These are phyloP conservation scores for Acorus calamus DNA, from an alignment of 106 monocot genomes.

Conservation along the genomic window DNA sequence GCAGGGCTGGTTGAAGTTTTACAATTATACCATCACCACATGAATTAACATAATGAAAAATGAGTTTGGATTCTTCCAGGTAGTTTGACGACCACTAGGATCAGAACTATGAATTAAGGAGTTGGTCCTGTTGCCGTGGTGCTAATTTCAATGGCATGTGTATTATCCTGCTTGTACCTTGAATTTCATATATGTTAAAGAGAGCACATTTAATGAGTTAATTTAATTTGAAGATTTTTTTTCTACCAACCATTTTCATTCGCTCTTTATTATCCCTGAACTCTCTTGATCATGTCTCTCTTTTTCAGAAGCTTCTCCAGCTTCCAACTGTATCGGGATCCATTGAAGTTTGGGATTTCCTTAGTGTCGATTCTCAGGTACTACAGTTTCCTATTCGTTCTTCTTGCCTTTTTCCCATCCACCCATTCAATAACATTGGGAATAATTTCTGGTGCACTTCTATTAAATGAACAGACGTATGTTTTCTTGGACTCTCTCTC, in stretches of 20 bases:
- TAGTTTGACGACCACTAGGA: no score
- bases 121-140: no score
- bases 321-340: slow-evolving; percentile 78
- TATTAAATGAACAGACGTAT: slow-evolving; percentile 61
- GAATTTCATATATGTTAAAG: no score
- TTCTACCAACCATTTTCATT: not conserved
- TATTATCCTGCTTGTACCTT: no score
- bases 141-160: no score
- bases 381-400: slow-evolving; percentile 3
- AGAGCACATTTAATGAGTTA: no score
- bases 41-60: no score
- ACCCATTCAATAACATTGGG: slow-evolving; percentile 1
- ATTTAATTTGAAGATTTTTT: no score
- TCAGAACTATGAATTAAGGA: no score
- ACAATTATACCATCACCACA: no score
- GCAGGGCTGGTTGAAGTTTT: no score
- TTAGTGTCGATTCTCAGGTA: slow-evolving; percentile 99
- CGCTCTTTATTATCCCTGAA: not conserved
- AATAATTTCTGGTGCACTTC: slow-evolving; percentile 6
- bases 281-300: slow-evolving; percentile 1
- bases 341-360: slow-evolving; percentile 98
- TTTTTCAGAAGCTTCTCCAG: slow-evolving; percentile 83
- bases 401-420: not conserved
- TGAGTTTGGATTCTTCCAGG: no score
- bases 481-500: slow-evolving; percentile 87